Conservation (phyloP, 2,329 filamentous ascomycete species). For the Teratosphaeria destructans region DNA sequence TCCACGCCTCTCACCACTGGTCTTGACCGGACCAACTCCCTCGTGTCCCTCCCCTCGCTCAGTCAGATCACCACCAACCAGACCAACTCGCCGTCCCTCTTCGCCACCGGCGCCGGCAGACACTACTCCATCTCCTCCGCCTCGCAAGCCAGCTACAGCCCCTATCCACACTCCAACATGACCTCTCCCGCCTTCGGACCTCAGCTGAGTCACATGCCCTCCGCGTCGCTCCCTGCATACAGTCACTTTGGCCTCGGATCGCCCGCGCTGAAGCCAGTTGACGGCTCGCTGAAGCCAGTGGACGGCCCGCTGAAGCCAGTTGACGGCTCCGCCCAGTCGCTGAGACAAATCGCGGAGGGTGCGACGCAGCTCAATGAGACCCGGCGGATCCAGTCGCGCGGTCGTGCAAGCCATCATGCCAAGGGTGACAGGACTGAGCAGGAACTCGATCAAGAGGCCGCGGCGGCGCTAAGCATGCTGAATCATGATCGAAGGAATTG, state of each 20-base stretch:
- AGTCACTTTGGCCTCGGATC: conserved; percentile 20
- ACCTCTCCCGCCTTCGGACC: conserved; percentile 52
- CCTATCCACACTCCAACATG: conserved; percentile 36
- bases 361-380: conserved; percentile 17
- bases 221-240: conserved; percentile 10
- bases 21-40: conserved; percentile 11
- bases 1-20: conserved; percentile 25
- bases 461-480: conserved; percentile 77
- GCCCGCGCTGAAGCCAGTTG: conserved; percentile 46
- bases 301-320: conserved; percentile 40
- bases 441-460: conserved; percentile 59
- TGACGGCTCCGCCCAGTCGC: conserved; percentile 28
- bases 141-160: conserved; percentile 23
- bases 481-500: conserved; percentile 60
- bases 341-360: conserved; percentile 20
- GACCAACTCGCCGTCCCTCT: conserved; percentile 22
- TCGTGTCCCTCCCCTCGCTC: conserved; percentile 30
- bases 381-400: conserved; percentile 1
- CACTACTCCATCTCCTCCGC: conserved; percentile 32
- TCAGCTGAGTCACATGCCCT: conserved; percentile 18
- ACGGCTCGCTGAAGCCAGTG: conserved; percentile 20
- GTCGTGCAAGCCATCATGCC: background rate
- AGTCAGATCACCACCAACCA: conserved; percentile 29
- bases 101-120: conserved; percentile 12
- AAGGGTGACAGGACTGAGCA: conserved; percentile 17